Evolutionary conservation across 306 rosid species (phyloP).

Genomic region (Malus domestica): DNA sequence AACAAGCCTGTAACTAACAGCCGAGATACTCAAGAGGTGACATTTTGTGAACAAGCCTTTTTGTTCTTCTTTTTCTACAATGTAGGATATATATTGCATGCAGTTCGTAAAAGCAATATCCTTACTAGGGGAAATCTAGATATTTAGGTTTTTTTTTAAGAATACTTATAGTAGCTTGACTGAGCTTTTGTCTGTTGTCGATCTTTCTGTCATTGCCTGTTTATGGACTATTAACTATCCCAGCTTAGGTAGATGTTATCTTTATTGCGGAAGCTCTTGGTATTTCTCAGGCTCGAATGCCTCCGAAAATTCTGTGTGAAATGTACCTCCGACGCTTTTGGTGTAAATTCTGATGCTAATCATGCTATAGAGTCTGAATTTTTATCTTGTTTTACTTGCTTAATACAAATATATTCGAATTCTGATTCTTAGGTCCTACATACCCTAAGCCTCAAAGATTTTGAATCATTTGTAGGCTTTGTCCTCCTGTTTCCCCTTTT

Average conservation of each 20-base stretch:
- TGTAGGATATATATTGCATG: not conserved
- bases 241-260: not conserved
- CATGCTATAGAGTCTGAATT: not conserved
- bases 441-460: too few species aligned
- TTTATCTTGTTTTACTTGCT: not conserved
- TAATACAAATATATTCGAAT: not conserved
- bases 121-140: not conserved
- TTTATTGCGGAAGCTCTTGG: not conserved
- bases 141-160: not conserved
- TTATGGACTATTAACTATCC: not conserved
- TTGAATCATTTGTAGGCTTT: not conserved
- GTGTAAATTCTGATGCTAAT: not conserved
- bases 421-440: not conserved
- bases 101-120: not conserved
- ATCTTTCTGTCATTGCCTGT: not conserved
- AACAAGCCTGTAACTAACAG: slow-evolving; percentile 93
- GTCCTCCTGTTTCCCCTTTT: not conserved
- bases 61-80: not conserved
- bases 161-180: not conserved
- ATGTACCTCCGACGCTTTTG: not conserved
- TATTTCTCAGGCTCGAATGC: not conserved
- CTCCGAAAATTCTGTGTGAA: not conserved
- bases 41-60: not conserved
- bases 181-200: not conserved
- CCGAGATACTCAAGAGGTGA: slow-evolving; percentile 92